Percentiles rank a stretch among this genome's conserved stretches.
phyloP scores from a whole-genome alignment of 768 basidiomycete genomes.

The Amanita fuliginea region DNA sequence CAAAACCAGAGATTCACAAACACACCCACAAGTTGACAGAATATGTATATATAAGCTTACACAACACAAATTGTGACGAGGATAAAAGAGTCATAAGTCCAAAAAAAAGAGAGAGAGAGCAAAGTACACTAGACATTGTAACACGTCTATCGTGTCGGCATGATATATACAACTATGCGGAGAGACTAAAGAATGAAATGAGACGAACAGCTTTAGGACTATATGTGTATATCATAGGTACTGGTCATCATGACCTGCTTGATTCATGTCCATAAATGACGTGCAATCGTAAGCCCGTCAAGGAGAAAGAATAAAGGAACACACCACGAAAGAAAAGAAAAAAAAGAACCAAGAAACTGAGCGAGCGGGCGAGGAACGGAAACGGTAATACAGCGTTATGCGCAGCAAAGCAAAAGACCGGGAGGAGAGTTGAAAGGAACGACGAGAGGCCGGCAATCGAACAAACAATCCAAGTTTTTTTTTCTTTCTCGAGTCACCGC shows the following conservation, averaged over 20 bases:
- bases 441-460: not conserved
- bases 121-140: not conserved
- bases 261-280: conserved; percentile 5
- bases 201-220: not conserved
- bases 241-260: conserved; percentile 1
- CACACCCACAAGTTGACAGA: too few species aligned
- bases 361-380: not conserved
- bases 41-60: too few species aligned
- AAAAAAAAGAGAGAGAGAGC: not conserved
- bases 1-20: too few species aligned
- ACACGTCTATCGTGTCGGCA: not conserved
- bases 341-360: not conserved
- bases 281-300: conserved; percentile 1
- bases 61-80: too few species aligned
- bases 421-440: not conserved
- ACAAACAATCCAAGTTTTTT: not conserved
- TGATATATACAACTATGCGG: not conserved
- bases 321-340: not conserved
- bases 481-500: not conserved
- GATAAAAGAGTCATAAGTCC: too few species aligned
- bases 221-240: not conserved
- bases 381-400: too few species aligned
- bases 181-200: conserved; percentile 6
- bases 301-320: not conserved
- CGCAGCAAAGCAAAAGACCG: not conserved